Evolutionary conservation across 23 red algal species (phyloP), one percentile per base, ranked within the genome.

Genomic region (Porphyridium purpureum): DNA sequence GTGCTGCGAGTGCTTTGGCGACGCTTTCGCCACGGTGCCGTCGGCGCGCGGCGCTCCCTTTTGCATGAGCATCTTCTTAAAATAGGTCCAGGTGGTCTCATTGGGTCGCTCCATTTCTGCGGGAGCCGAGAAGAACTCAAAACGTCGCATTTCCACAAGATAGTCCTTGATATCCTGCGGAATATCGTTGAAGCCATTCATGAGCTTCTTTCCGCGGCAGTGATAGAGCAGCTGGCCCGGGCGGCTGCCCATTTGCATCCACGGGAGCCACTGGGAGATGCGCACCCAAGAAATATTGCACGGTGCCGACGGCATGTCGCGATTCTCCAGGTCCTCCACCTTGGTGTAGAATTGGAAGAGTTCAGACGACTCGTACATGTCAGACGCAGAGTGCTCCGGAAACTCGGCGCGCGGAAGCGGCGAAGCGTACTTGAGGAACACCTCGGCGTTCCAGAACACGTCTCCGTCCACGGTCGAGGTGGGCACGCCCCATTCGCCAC

Each of bases 11-110:
- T 17, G 14, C 35, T 31, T 4, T 6, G 54, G 11, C 7, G 15
- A n/a, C n/a, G n/a, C n/a, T n/a, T n/a, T n/a, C 3, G 81, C 81
- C 2, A 76, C 52, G 30, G 41, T 75, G 8, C 82, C 82, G 36
- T 88, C 82, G 6, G 62, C 70, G 36, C 82, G 82, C 17, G 82
- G 62, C 2, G 63, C 29, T 4, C 82, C 82, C 51, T 60, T 75
- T 7, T 44, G 32, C 7, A 47, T 61, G 27, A 88, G 41, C 64
- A 77, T 35, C 64, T 94, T 94, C 44, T 60, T 52, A 58, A 94
- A 83, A 62, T 94, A 94, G 1, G 87, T 73, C 87, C 87, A 94
- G 2, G 55, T 66, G 17, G 87, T 94, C 56, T 94, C 87, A 59
- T 94, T 94, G 38, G 87, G 87, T 7, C 62, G 40, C 0, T 62